Evolutionary conservation across 306 rosid genomes (phyloP), one percentile per base, ranked within the genome.

Genomic region (Sesbania bispinosa): DNA sequence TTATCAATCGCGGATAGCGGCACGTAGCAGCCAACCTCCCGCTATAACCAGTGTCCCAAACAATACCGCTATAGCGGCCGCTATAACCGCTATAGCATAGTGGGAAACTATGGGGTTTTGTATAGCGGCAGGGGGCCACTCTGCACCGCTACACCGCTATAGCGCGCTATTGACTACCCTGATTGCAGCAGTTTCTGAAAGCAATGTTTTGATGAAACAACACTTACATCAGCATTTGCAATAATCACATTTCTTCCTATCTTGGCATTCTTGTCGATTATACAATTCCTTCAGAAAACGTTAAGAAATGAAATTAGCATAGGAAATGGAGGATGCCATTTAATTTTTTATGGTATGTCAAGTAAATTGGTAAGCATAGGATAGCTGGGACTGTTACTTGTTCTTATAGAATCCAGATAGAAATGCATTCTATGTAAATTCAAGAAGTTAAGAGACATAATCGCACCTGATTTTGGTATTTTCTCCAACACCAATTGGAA

Each of bases 401-500:
- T 41, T 36, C 7, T 42, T 52, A 38, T 18, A 36, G 57, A 35
- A 42, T 27, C 24, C 10, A 41, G 32, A 70, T 41, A 41, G 0
- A 10, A 14, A 11, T 58, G 21, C 9, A 36, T 47, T 27, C 26
- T 26, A 3, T 21, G 15, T 21, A 51, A 63, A 71, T 63, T 19
- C 2, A n/a, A 39, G 18, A 38, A n/a, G 23, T 29, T 8, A 26
- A 54, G 62, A 52, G 80, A 78, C 33, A 32, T 46, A 50, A 50
- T 32, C 9, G 4, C 32, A 90, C 98, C 96, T 86, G 85, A 94
- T 94, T 88, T 88, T 94, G 69, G 99, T 94, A 70, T 89, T 89
- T 79, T 85, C 87, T 48, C 99, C 99, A 23, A 94, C 97, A 32
- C 99, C 99, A 73, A 94, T 67, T n/a, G 99, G 99, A 80, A 91